Percentiles rank a stretch among this genome's conserved stretches.
These are phyloP conservation scores for Talaromyces adpressus DNA, from an alignment of 495 filamentous ascomycete species.

Conservation along the genomic window DNA sequence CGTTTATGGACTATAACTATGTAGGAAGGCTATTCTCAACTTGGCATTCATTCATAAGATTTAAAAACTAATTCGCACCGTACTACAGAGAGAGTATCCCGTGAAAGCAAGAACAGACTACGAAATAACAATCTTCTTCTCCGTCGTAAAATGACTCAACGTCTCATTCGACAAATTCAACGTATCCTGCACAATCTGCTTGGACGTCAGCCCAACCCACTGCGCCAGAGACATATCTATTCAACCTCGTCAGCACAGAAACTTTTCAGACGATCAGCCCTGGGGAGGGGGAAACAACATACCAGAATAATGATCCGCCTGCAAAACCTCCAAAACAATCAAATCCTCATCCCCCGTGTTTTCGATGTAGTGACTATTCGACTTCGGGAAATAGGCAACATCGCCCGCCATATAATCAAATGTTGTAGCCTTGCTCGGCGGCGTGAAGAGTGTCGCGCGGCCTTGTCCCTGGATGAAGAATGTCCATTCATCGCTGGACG, in stretches of 20 bases:
- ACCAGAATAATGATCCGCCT: conserved; percentile 56
- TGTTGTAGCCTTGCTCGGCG: conserved; percentile 50
- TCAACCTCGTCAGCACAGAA: conserved; percentile 4
- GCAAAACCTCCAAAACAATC: conserved; percentile 63
- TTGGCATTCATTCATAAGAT: neutral
- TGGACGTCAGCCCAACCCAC: conserved; percentile 56
- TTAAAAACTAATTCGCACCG: neutral
- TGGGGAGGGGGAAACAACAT: conserved; percentile 8
- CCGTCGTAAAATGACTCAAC: conserved; percentile 48
- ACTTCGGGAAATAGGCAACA: conserved; percentile 61
- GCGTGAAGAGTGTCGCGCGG: conserved; percentile 59
- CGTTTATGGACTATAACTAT: too few species aligned
- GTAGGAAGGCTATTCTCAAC: too few species aligned
- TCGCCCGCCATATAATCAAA: conserved; percentile 74
- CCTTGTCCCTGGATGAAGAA: conserved; percentile 66
- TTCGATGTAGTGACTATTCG: conserved; percentile 65
- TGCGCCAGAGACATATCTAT: conserved; percentile 56
- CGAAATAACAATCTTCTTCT: conserved; percentile 51
- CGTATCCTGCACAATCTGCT: conserved; percentile 58
- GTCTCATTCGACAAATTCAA: conserved; percentile 49
- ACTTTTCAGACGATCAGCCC: too few species aligned
- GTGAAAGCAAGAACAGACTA: neutral
- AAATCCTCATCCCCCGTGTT: conserved; percentile 63
- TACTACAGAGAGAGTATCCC: neutral
- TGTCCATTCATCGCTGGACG: conserved; percentile 66